These are phyloP conservation scores for Agrostemma githago DNA, from an alignment of 148 eudicot genomes.

Conservation along the genomic window DNA sequence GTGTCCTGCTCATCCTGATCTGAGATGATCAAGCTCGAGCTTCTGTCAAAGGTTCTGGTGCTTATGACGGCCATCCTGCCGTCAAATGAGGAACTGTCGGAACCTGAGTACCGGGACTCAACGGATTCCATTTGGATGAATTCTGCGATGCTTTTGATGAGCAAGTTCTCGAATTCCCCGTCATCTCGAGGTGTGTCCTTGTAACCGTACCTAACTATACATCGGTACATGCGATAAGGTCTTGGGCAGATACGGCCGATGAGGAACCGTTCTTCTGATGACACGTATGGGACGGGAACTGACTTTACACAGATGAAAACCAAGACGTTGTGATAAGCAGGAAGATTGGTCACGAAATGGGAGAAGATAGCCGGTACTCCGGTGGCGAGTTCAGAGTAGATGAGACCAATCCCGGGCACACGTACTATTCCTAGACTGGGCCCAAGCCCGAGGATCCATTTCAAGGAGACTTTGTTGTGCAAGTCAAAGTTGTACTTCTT, in stretches of 20 bases:
- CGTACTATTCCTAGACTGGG: slow-evolving; percentile 96
- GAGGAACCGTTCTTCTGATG: slow-evolving; percentile 83
- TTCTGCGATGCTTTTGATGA: slow-evolving; percentile 80
- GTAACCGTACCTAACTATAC: slow-evolving; percentile 86
- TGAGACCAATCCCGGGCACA: slow-evolving; percentile 85
- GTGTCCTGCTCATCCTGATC: slow-evolving; percentile 37
- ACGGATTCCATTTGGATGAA: slow-evolving; percentile 94
- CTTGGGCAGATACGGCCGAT: slow-evolving; percentile 90
- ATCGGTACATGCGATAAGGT: slow-evolving; percentile 91
- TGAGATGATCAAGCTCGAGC: slow-evolving; percentile 41
- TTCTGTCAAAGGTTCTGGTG: slow-evolving; percentile 33
- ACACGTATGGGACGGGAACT: slow-evolving; percentile 81
- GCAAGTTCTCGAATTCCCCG: slow-evolving; percentile 73
- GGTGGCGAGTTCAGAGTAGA: slow-evolving; percentile 86
- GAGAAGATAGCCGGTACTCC: slow-evolving; percentile 96
- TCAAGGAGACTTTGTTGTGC: slow-evolving; percentile 86
- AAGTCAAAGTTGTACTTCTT: slow-evolving; percentile 86
- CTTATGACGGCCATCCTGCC: slow-evolving; percentile 97
- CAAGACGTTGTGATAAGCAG: slow-evolving; percentile 81
- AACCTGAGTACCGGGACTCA: slow-evolving; percentile 52
- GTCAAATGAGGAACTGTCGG: slow-evolving; percentile 62
- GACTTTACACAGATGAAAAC: slow-evolving; percentile 89
- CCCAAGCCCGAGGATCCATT: slow-evolving; percentile 93
- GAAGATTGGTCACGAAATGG: slow-evolving; percentile 92
- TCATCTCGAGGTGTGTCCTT: slow-evolving; percentile 80